Evolutionary conservation across 306 rosid species (phyloP), one percentile per base, ranked within the genome.

Genomic region (Glycine tomentella): DNA sequence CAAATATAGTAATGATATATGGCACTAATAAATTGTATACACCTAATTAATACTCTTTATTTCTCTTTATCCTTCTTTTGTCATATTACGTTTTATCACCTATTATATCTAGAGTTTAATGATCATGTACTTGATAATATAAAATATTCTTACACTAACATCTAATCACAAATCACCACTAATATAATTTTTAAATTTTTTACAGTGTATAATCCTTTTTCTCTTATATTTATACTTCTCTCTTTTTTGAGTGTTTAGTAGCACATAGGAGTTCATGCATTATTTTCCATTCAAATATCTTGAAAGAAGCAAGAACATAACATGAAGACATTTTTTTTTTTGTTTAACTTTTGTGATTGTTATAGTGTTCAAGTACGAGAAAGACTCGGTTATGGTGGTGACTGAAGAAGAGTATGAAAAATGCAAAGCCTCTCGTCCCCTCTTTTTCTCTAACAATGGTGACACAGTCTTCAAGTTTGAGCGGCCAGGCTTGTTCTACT

Each of bases 361-460:
- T 66, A 44, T 48, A 92, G 98, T 11, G 33, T 95, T 95, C 88
- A 88, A 68, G 87, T 93, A 90, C 73, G 42, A 76, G 40, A 87
- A 89, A 34, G 97, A 95, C 85, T 91, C 97, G 0, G 97, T 93
- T 56, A 9, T 93, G 90, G 88, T 51, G 86, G 97, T 95, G 88
- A 93, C 25, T 2, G 89, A 87, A 87, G 94, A 85, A 9, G 99
- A 90, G 78, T 95, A 93, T 13, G 81, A 72, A 14, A 87, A 89
- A 8, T 95, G 99, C 50, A 76, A 72, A 52, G 82, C 96, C 0
- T 2, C 86, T 0, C 93, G 44, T 65, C 99, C 99, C 8, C 8
- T 83, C 0, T 95, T 88, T 86, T 95, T 82, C 90, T 84, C 89
- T 38, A 93, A 93, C 85, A 85, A 86, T 9, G 97, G 96, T 0